A percentile compares a stretch with the other conserved stretches of the same genome.
Conservation (phyloP, 345 rosid genomes). For the Clausena lansium region DNA sequence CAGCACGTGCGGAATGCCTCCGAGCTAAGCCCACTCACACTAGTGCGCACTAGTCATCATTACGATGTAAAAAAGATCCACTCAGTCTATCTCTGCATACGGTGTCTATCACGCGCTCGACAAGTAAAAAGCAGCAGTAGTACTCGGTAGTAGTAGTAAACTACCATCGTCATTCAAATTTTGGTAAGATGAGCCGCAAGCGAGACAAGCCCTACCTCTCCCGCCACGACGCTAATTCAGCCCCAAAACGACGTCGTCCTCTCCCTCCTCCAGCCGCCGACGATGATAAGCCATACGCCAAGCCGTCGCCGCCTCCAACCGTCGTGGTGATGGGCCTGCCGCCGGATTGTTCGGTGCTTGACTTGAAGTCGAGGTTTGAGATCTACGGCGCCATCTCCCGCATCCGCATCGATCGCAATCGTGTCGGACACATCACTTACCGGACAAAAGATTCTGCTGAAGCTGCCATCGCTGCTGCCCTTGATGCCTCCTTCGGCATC, state of each 20-base stretch:
- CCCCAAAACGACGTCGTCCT: conserved; percentile 66
- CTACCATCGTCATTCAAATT: not conserved
- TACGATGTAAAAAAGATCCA: too few species aligned
- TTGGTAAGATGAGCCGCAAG: conserved; percentile 46
- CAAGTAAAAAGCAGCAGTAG: not conserved
- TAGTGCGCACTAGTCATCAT: too few species aligned
- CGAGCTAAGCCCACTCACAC: too few species aligned
- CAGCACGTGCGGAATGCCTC: accelerated
- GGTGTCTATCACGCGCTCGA: too few species aligned
- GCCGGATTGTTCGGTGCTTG: conserved; percentile 72
- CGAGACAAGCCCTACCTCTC: conserved; percentile 54
- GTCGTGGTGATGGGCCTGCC: conserved; percentile 59
- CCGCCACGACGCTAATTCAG: conserved; percentile 34
- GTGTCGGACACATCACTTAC: conserved; percentile 53
- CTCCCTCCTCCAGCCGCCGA: conserved; percentile 27
- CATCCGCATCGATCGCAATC: conserved; percentile 69
- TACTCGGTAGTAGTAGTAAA: too few species aligned
- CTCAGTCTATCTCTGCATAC: too few species aligned
- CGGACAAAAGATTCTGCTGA: conserved; percentile 75
- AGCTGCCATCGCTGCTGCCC: conserved; percentile 74
- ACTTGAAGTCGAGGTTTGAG: conserved; percentile 88
- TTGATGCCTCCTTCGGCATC: conserved; percentile 68
- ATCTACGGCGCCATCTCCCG: conserved; percentile 88
- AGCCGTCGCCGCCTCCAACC: conserved; percentile 62
- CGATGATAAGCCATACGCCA: conserved; percentile 37